Evolutionary conservation across 768 basidiomycete species (phyloP).

Genomic region (Collybia nuda): DNA sequence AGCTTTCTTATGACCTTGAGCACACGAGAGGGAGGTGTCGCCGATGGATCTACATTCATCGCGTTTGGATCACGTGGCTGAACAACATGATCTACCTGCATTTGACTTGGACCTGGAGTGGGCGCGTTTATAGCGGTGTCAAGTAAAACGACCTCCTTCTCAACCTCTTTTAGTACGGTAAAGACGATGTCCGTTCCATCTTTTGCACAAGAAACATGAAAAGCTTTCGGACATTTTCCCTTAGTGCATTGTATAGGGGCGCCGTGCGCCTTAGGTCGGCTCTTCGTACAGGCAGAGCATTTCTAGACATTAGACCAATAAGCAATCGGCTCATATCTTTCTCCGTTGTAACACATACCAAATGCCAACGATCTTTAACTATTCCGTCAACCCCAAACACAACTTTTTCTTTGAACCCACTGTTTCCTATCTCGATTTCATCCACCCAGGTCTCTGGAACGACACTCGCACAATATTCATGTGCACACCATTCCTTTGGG

Average conservation of each 20-base stretch:
- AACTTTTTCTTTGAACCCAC: constrained; percentile 45
- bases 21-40: constrained; percentile 27
- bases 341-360: constrained; percentile 53
- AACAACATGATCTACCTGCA: constrained; percentile 28
- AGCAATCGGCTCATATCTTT: constrained; percentile 2
- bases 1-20: constrained; percentile 73
- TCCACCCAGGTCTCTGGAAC: constrained; percentile 95
- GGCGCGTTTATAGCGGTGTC: constrained; percentile 29
- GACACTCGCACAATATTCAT: constrained; percentile 75
- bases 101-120: constrained; percentile 14
- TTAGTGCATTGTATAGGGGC: constrained; percentile 92
- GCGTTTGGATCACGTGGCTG: constrained; percentile 3
- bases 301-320: constrained; percentile 50
- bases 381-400: constrained; percentile 89
- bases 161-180: constrained; percentile 62
- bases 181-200: constrained; percentile 59
- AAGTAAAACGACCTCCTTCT: constrained; percentile 77
- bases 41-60: constrained; percentile 5
- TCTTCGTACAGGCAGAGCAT: constrained; percentile 84
- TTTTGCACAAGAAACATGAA: constrained; percentile 89
- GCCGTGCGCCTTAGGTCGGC: constrained; percentile 63
- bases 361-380: constrained; percentile 88
- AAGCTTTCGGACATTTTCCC: constrained; percentile 91
- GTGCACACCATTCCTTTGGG: constrained; percentile 67
- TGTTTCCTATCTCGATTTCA: constrained; percentile 43